Evolutionary conservation across 2,329 filamentous ascomycete genomes (phyloP), one percentile per base, ranked within the genome.

Genomic region (Bisporella sp.): DNA sequence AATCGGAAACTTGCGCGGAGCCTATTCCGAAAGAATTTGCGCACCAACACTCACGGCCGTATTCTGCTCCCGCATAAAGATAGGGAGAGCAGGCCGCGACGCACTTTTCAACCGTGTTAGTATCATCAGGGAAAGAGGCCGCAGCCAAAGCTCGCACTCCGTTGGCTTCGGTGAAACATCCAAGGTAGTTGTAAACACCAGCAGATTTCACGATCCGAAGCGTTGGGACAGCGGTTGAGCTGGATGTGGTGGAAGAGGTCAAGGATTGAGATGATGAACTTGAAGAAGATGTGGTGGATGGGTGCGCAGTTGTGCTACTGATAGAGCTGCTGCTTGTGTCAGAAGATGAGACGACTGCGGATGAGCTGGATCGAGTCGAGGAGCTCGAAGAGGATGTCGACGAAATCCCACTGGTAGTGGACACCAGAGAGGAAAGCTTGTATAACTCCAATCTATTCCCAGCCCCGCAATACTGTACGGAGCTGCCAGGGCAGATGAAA

Each of bases 171-270:
- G 53, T 55, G 40, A 50, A 55, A 21, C 53, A 55, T 45, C 68
- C 69, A 28, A 72, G 64, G 45, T 73, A 63, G 6, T 55, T 62
- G 52, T 76, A 76, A 7, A 68, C 69, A 5, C 71, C 71, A 4
- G 77, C 59, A 0, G 60, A 64, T 9, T 64, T 59, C 47, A 69
- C 69, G 50, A 49, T 41, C 11, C 47, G 54, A 8, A 60, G 47
- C 21, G 49, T 51, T 28, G 39, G 55, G 53, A 45, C 57, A 56
- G 45, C 60, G 47, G 59, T 51, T 54, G 12, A 51, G 44, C 30
- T 45, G 5, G 45, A 40, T 5, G 40, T 43, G 8, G 39, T 41
- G 4, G 13, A 45, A 3, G 41, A 37, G 39, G 49, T 9, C 45
- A 28, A 54, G 30, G 8, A 54, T 54, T 28, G 31, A 28, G 31